Conservation (phyloP, 257 asterid genomes). For the Solanum clarkiae region DNA sequence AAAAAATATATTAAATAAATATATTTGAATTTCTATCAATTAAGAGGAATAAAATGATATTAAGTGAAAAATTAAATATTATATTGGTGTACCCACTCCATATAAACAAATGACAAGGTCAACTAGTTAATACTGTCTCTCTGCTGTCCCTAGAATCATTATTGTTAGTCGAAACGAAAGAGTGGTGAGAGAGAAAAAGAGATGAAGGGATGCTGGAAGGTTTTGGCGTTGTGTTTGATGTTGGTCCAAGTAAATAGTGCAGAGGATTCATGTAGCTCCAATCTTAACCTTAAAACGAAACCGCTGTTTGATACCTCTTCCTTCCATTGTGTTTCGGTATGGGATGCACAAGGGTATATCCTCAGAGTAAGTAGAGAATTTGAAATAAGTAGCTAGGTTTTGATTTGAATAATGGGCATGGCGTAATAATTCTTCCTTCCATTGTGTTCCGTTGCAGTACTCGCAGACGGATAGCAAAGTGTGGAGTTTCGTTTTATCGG, state of each 20-base stretch:
- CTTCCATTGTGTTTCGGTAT: constrained; percentile 47
- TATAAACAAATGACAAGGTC: background rate
- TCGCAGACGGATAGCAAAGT: constrained; percentile 21
- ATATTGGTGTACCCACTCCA: background rate
- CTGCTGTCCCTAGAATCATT: too few species aligned
- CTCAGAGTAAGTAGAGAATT: constrained; percentile 51
- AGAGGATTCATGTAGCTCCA: constrained; percentile 45
- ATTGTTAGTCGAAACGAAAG: background rate
- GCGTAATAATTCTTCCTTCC: too few species aligned
- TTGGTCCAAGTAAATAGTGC: constrained; percentile 27
- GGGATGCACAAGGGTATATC: constrained; percentile 52
- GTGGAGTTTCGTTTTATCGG: constrained; percentile 66
- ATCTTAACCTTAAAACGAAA: constrained; percentile 14
- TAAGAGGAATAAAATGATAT: too few species aligned
- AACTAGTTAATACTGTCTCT: too few species aligned
- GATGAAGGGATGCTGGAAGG: background rate
- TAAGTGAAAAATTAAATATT: too few species aligned
- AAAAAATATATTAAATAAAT: too few species aligned
- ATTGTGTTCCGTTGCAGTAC: constrained; percentile 18
- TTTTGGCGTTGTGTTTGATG: background rate
- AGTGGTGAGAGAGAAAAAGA: background rate
- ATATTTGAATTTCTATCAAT: too few species aligned
- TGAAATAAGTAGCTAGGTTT: too few species aligned
- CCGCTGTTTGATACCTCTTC: constrained; percentile 47
- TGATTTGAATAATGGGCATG: too few species aligned